Evolutionary conservation across 768 basidiomycete species (phyloP).

Genomic region (Sistotremastrum niveocremeum): DNA sequence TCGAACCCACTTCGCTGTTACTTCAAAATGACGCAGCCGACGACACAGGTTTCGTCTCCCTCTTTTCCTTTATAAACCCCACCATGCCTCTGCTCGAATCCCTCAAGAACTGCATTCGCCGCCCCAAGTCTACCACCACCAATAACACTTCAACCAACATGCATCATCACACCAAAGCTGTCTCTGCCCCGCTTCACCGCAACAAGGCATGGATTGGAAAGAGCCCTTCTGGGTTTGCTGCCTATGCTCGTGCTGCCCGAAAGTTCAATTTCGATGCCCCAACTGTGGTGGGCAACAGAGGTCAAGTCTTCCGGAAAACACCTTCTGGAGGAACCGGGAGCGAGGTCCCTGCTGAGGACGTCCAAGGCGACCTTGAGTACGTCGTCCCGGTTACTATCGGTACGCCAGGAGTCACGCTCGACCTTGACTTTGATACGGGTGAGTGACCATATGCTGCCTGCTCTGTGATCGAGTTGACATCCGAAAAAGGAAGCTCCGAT

Average conservation of each 20-base stretch:
- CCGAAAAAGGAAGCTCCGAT: constrained; percentile 1
- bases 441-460: background rate
- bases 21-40: no score
- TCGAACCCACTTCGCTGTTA: no score
- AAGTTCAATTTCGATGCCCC: constrained; percentile 3
- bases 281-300: background rate
- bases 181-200: background rate
- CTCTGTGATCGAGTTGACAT: constrained; percentile 10
- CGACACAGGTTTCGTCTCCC: no score
- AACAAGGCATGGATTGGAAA: background rate
- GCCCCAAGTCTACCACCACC: no score
- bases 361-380: constrained; percentile 23
- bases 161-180: background rate
- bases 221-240: constrained; percentile 3
- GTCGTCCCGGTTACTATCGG: constrained; percentile 26
- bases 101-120: no score
- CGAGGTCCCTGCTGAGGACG: constrained; percentile 16
- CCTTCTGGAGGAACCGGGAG: background rate
- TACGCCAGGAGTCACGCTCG: constrained; percentile 24
- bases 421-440: constrained; percentile 20
- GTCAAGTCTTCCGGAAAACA: background rate
- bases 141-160: no score
- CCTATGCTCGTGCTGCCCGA: constrained; percentile 4
- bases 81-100: no score
- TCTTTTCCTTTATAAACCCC: no score